Base-by-base conservation (phyloP, 768 basidiomycete genomes). In the Suillus tomentosus region DNA sequence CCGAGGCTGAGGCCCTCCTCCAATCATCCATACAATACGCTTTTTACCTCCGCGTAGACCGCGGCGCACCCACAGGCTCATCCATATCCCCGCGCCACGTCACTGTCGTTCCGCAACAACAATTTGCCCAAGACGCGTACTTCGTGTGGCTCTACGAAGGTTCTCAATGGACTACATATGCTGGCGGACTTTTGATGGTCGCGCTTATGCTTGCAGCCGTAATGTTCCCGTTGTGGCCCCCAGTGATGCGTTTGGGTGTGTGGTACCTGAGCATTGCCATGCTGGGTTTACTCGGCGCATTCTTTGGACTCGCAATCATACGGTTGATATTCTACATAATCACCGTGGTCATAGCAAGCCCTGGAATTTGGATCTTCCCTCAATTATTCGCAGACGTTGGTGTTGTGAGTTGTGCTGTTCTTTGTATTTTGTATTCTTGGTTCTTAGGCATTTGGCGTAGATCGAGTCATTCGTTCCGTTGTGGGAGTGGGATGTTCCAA, bases 211-310 rank as follows among this genome's bases (percentile, higher is more conserved):
- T 99, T 50, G 95, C 91, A 5, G 96, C 93, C 2, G 96, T 98
- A 72, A 97, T 99, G 95, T 99, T 97, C 87, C 97, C 97, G 4
- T 84, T 99, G 17, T 99, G 97, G 97, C 97, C 97, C 2, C 87
- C 91, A 57, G 88, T 87, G 70, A 87, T 99, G 85, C 86, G 96
- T 15, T 80, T 96, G 37, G 96, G 96, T 42, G 96, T 96, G 63
- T 98, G 92, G 91, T 99, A 99, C 77, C 81, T 99, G 67, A 92
- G 90, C 69, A 89, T 98, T 64, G 91, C 79, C 54, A 89, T 95
- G 78, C 83, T 99, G 48, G 92, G 91, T 37, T 82, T 99, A 67
- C 85, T 99, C 63, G 96, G 87, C 40, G 79, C 94, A 63, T 96
- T 99, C 81, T 94, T 99, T 73, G 95, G 76, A 13, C 85, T 98